Evolutionary conservation across 2,329 filamentous ascomycete genomes (phyloP).

Genomic region (Diaporthe citrichinensis): DNA sequence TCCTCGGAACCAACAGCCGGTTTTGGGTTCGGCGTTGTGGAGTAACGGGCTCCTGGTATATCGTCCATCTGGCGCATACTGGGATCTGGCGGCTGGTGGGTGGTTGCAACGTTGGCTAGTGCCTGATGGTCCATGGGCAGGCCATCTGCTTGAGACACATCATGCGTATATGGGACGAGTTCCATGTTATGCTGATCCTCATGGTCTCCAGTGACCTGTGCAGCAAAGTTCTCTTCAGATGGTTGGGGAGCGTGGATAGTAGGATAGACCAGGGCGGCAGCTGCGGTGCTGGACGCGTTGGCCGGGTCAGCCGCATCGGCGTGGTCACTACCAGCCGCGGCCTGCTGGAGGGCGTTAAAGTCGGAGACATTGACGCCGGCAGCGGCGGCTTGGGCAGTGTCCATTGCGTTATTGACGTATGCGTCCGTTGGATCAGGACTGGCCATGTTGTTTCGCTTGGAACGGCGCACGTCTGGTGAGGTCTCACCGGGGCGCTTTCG

Average conservation of each 20-base stretch:
- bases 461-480: constrained; percentile 39
- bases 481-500: constrained; percentile 40
- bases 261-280: constrained; percentile 73
- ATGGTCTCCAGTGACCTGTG: constrained; percentile 59
- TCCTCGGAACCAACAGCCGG: constrained; percentile 95
- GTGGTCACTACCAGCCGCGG: constrained; percentile 58
- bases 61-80: constrained; percentile 41
- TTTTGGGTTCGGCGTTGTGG: constrained; percentile 70
- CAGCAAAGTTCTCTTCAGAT: constrained; percentile 72
- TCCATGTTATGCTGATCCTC: constrained; percentile 55
- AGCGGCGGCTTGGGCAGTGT: constrained; percentile 62
- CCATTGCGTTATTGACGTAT: constrained; percentile 34
- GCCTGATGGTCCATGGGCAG: constrained; percentile 47
- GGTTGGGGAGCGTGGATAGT: constrained; percentile 70
- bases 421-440: constrained; percentile 40
- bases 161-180: constrained; percentile 51
- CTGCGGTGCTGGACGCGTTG: constrained; percentile 71
- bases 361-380: constrained; percentile 65
- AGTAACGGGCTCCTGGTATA: constrained; percentile 53
- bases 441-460: constrained; percentile 38
- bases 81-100: constrained; percentile 39
- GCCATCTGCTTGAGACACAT: constrained; percentile 54
- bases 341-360: constrained; percentile 70
- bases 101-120: constrained; percentile 29
- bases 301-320: constrained; percentile 63